A percentile compares a stretch with the other conserved stretches of the same genome.
These are phyloP conservation scores for Discostella stelligera DNA, from an alignment of 352 stramenopile genomes.

Conservation along the genomic window DNA sequence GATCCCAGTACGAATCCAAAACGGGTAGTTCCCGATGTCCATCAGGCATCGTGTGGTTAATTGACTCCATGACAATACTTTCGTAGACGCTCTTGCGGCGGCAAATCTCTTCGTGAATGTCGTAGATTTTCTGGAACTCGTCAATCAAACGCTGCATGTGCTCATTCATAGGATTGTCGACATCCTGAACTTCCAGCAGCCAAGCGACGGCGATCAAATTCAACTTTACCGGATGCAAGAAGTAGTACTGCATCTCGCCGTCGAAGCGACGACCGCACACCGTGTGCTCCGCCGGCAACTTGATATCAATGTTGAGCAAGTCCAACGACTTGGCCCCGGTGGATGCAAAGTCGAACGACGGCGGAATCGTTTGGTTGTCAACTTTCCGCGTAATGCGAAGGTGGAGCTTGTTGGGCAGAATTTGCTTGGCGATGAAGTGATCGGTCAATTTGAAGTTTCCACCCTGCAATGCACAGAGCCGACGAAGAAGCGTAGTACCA, in stretches of 20 bases:
- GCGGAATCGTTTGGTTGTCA: conserved; percentile 26
- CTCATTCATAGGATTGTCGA: conserved; percentile 35
- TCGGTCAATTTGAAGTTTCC: conserved; percentile 56
- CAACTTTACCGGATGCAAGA: conserved; percentile 56
- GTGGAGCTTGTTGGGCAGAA: conserved; percentile 44
- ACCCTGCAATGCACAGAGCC: too few species aligned
- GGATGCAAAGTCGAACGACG: conserved; percentile 59
- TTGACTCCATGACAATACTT: neutral
- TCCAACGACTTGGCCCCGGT: conserved; percentile 28
- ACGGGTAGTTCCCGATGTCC: neutral
- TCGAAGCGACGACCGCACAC: conserved; percentile 68
- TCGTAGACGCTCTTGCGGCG: neutral
- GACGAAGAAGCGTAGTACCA: too few species aligned
- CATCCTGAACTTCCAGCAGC: conserved; percentile 6
- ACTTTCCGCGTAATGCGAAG: conserved; percentile 15
- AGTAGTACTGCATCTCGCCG: conserved; percentile 79
- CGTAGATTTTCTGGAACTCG: conserved; percentile 66
- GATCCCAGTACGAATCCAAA: conserved; percentile 42
- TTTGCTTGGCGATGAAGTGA: conserved; percentile 47
- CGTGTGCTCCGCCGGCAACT: conserved; percentile 72
- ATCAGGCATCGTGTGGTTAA: neutral
- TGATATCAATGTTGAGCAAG: conserved; percentile 77
- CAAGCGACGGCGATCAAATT: conserved; percentile 26
- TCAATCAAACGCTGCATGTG: conserved; percentile 68
- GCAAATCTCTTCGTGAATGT: conserved; percentile 42